These are phyloP conservation scores for Tuber magnatum DNA, from an alignment of 495 filamentous ascomycete species.

Conservation along the genomic window DNA sequence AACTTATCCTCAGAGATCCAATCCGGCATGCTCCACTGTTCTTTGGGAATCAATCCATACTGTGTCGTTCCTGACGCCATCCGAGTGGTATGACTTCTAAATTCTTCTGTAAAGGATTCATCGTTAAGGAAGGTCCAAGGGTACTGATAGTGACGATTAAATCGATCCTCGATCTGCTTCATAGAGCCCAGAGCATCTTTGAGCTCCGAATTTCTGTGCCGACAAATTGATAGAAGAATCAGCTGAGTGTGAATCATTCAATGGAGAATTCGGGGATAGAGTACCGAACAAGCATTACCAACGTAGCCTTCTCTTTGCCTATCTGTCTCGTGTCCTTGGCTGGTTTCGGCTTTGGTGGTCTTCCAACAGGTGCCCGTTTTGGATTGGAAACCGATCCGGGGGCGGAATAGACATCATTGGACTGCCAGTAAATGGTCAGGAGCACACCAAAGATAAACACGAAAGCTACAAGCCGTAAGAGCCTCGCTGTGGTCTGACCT, in stretches of 20 bases:
- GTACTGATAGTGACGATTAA: constrained; percentile 95
- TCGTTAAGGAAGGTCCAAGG: constrained; percentile 99
- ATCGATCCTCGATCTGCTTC: constrained; percentile 41
- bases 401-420: constrained; percentile 23
- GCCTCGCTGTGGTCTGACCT: constrained; percentile 16
- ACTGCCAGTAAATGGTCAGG: constrained; percentile 28
- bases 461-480: constrained; percentile 18
- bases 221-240: constrained; percentile 14
- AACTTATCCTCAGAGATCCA: constrained; percentile 88
- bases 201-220: constrained; percentile 36
- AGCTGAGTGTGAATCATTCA: constrained; percentile 20
- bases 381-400: neutral
- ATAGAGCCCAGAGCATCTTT: constrained; percentile 37
- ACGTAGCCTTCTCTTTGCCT: constrained; percentile 38
- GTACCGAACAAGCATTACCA: constrained; percentile 40
- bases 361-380: neutral
- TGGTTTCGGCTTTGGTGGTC: neutral
- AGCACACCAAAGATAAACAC: constrained; percentile 27
- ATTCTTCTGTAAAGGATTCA: constrained; percentile 77
- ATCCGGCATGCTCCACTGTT: constrained; percentile 83
- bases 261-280: constrained; percentile 7
- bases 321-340: constrained; percentile 24
- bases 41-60: constrained; percentile 73
- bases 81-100: constrained; percentile 28
- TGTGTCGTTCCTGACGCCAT: constrained; percentile 28